Evolutionary conservation across 108 stramenopile species (phyloP).

Genomic region (Cyclotella baltica): DNA sequence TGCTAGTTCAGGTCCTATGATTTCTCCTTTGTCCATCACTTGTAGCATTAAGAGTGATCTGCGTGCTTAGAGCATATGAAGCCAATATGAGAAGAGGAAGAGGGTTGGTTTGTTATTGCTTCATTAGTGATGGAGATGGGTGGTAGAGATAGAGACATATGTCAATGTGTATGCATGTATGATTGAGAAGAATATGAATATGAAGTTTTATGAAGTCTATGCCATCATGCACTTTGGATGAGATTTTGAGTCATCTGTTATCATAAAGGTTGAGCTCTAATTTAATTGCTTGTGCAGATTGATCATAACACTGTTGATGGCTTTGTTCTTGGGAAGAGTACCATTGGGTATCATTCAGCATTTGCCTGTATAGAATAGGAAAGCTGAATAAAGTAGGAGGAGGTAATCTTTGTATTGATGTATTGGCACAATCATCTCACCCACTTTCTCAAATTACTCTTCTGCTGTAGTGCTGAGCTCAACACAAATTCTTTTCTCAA

Average conservation of each 20-base stretch:
- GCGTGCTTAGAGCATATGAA: not conserved
- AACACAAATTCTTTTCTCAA: not conserved
- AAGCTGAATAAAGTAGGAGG: not conserved
- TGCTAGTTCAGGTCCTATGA: not conserved
- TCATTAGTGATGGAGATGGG: not conserved
- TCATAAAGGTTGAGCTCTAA: not conserved
- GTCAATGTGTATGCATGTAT: not conserved
- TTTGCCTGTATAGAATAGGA: not conserved
- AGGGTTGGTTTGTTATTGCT: not conserved
- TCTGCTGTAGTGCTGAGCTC: not conserved
- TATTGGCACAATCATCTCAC: not conserved
- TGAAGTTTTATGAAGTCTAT: conserved; percentile 11
- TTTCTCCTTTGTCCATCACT: not conserved
- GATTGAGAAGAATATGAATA: not conserved
- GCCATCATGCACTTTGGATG: not conserved
- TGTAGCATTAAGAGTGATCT: not conserved
- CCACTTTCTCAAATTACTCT: conserved; percentile 1
- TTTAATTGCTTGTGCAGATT: not conserved
- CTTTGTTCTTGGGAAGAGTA: not conserved
- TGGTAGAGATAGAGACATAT: not conserved
- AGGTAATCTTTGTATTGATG: not conserved
- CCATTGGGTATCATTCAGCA: conserved; percentile 1
- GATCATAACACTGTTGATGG: not conserved
- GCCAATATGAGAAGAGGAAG: not conserved
- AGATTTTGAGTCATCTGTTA: not conserved